Percentiles rank a stretch among this genome's conserved stretches.
phyloP scores from a whole-genome alignment of 768 basidiomycete species.

The Melanogaster broomeanus region DNA sequence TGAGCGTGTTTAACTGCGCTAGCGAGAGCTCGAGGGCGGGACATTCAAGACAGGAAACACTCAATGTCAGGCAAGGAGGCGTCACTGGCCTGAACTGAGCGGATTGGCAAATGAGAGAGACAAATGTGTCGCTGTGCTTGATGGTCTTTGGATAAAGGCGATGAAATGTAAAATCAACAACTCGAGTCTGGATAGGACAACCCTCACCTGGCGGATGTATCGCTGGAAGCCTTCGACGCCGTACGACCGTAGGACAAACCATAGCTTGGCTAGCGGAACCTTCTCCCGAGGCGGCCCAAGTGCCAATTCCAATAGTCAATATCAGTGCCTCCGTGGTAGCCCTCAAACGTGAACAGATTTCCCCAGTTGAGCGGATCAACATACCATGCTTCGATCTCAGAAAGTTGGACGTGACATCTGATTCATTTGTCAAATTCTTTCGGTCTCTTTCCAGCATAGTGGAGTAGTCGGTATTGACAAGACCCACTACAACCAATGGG shows the following conservation, averaged over 20 bases:
- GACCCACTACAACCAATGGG: conserved; percentile 64
- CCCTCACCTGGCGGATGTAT: conserved; percentile 55
- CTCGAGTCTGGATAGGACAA: background rate
- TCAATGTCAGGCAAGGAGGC: conserved; percentile 68
- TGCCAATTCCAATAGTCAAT: conserved; percentile 92
- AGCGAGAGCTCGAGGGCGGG: conserved; percentile 22
- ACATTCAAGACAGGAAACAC: conserved; percentile 71
- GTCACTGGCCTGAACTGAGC: conserved; percentile 64
- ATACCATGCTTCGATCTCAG: conserved; percentile 74
- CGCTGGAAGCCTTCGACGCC: conserved; percentile 78
- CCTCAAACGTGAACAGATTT: background rate
- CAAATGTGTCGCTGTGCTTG: conserved; percentile 59
- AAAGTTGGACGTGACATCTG: conserved; percentile 87
- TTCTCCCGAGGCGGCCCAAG: conserved; percentile 76
- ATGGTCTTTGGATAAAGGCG: no score
- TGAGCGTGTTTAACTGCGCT: conserved; percentile 62
- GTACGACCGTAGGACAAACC: conserved; percentile 88
- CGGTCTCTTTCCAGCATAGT: conserved; percentile 79
- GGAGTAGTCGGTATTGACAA: conserved; percentile 87
- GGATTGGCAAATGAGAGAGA: conserved; percentile 50
- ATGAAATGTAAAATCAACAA: background rate
- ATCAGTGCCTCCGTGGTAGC: conserved; percentile 55
- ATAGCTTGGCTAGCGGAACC: conserved; percentile 91
- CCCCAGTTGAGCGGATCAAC: conserved; percentile 3
- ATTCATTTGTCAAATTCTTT: conserved; percentile 68